phyloP scores from a whole-genome alignment of 495 filamentous ascomycete species.

The Cercophora sp. region DNA sequence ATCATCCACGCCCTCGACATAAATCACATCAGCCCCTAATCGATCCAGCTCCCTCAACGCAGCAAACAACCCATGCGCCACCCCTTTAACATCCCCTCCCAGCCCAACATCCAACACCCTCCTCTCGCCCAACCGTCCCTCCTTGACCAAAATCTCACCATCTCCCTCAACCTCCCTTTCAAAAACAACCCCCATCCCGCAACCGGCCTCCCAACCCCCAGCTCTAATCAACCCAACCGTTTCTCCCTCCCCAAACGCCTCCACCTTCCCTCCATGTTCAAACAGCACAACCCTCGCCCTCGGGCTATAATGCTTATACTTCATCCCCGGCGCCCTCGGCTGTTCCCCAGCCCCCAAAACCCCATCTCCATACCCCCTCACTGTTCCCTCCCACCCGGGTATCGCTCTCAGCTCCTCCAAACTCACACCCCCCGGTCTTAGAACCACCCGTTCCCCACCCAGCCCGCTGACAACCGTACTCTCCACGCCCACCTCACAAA shows the following conservation, averaged over 20 bases:
- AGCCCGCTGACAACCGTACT: constrained; percentile 95
- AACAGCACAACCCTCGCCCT: constrained; percentile 83
- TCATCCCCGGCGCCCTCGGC: constrained; percentile 93
- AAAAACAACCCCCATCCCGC: constrained; percentile 18
- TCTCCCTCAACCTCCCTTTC: neutral
- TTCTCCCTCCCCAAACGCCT: constrained; percentile 13
- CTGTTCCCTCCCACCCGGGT: constrained; percentile 75
- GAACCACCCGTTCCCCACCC: constrained; percentile 69
- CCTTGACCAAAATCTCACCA: constrained; percentile 8
- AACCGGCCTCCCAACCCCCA: constrained; percentile 38
- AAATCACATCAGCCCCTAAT: constrained; percentile 74
- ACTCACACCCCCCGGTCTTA: constrained; percentile 88
- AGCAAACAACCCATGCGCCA: constrained; percentile 84
- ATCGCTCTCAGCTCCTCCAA: constrained; percentile 72
- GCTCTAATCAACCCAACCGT: constrained; percentile 44
- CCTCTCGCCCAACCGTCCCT: constrained; percentile 21
- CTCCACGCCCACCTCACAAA: constrained; percentile 85
- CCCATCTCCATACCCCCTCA: constrained; percentile 69
- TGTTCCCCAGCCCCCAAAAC: constrained; percentile 45
- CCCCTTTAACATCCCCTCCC: constrained; percentile 61
- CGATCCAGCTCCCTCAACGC: constrained; percentile 81
- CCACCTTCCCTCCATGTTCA: constrained; percentile 40
- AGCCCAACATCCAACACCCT: constrained; percentile 57
- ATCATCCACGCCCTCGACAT: constrained; percentile 85
- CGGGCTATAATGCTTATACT: constrained; percentile 97